Evolutionary conservation across 176 grass and related monocot genomes (phyloP).

Genomic region (Carex pumila): DNA sequence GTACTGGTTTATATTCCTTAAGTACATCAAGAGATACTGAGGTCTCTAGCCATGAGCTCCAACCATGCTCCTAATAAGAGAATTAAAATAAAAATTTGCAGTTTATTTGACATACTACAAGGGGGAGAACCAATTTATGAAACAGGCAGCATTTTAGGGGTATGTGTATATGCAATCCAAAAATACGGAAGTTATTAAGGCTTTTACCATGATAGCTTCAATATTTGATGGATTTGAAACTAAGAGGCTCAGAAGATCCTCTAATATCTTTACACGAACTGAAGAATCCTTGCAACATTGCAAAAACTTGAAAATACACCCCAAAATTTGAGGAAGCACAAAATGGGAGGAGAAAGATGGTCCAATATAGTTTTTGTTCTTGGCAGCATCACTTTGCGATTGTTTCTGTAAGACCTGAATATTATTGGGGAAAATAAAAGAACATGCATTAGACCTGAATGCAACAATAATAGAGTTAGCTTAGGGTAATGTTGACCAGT

Average conservation of each 20-base stretch:
- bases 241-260: conserved; percentile 74
- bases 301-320: conserved; percentile 86
- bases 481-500: no score
- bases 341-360: conserved; percentile 58
- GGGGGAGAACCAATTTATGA: neutral
- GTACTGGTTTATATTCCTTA: conserved; percentile 43
- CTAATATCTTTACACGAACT: conserved; percentile 65
- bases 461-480: no score
- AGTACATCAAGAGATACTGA: conserved; percentile 63
- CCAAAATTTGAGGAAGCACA: conserved; percentile 88
- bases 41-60: conserved; percentile 72
- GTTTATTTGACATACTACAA: conserved; percentile 4
- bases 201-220: conserved; percentile 81
- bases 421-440: conserved; percentile 28
- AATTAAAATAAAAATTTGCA: conserved; percentile 3
- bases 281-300: conserved; percentile 79
- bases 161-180: conserved; percentile 20
- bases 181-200: conserved; percentile 6
- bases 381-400: conserved; percentile 40
- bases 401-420: conserved; percentile 85
- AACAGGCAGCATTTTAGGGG: neutral
- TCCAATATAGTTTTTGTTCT: conserved; percentile 39
- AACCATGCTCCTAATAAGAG: conserved; percentile 62
- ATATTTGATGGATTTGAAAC: conserved; percentile 87
- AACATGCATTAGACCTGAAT: conserved; percentile 19